Base-by-base conservation (phyloP, 371 early-diverging fungal genomes). In the Mortierella sp. region DNA sequence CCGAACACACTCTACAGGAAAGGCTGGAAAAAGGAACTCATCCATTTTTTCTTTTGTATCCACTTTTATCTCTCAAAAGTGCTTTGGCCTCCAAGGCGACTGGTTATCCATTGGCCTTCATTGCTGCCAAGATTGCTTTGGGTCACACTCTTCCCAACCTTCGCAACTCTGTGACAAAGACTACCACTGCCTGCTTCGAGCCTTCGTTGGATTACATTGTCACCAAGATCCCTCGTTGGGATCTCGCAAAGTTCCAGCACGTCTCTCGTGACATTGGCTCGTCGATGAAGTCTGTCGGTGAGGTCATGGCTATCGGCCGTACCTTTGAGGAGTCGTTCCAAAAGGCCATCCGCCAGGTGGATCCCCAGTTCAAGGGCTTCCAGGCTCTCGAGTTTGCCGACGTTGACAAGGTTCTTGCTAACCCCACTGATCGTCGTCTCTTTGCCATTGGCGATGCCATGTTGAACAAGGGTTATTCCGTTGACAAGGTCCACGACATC, bases 211-310 rank as follows among this genome's bases (percentile, higher is more conserved):
- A 98, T 88, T 98, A 98, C 85, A 90, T 96, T 57, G 98, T 98
- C 45, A 94, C 94, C 81, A 98, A 98, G 92, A 97, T 98, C 82
- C 99, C 99, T 79, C 95, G 98, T 50, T 98, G 98, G 98, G 99
- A 98, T 88, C 89, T 98, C 82, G 91, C 89, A 79, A 98, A 98
- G 91, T 98, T 98, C 90, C 91, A 93, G 77, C 96, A 95, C 79
- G 99, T 98, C 34, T 90, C 92, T 76, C 93, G 94, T 75, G 92
- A 95, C 57, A 92, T 97, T 71, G 96, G 97, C 21, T 94, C 95
- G 44, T 90, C 93, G 57, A 98, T 98, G 99, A 98, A 98, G 90
- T 94, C 94, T 82, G 98, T 98, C 7, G 99, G 99, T 83, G 99
- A 98, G 86, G 97, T 98, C 72, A 98, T 98, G 99, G 97, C 97